Evolutionary conservation across 441 rosid genomes (phyloP).

Genomic region (Bocquillonia castaneifolia): DNA sequence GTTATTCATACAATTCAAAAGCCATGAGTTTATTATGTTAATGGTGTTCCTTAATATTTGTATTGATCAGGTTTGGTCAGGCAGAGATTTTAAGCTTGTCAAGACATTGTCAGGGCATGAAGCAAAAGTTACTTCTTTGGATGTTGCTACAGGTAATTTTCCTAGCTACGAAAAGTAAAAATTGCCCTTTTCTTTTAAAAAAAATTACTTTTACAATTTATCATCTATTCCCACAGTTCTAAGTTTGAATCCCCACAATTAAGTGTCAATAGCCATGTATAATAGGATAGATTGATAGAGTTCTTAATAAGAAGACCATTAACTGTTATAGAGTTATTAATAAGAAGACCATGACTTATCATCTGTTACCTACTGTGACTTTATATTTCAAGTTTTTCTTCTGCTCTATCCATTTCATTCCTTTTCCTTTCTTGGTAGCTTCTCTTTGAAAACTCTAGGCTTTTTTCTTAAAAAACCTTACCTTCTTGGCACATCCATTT

Average conservation of each 20-base stretch:
- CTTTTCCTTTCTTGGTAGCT: not conserved
- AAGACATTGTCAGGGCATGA: constrained; percentile 74
- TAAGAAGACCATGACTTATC: not conserved
- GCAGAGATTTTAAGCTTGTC: constrained; percentile 82
- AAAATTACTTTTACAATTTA: not conserved
- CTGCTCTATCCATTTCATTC: not conserved
- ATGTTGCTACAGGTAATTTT: constrained; percentile 49
- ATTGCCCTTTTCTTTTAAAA: not conserved
- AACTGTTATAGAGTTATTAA: too few species aligned
- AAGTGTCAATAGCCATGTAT: not conserved
- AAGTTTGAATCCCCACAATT: not conserved
- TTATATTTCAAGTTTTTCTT: not conserved
- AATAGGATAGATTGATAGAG: too few species aligned
- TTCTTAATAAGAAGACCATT: too few species aligned
- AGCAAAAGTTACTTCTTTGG: constrained; percentile 69
- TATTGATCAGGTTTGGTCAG: constrained; percentile 75
- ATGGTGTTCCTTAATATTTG: constrained; percentile 19
- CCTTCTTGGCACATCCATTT: not conserved
- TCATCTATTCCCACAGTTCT: not conserved
- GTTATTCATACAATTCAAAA: not conserved
- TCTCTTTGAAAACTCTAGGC: not conserved
- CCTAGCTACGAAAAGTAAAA: not conserved
- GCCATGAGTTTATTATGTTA: constrained; percentile 14
- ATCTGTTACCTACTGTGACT: not conserved
- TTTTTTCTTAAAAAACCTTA: not conserved